Conservation (phyloP, 768 basidiomycete genomes). For the Filobasidium wieringae region DNA sequence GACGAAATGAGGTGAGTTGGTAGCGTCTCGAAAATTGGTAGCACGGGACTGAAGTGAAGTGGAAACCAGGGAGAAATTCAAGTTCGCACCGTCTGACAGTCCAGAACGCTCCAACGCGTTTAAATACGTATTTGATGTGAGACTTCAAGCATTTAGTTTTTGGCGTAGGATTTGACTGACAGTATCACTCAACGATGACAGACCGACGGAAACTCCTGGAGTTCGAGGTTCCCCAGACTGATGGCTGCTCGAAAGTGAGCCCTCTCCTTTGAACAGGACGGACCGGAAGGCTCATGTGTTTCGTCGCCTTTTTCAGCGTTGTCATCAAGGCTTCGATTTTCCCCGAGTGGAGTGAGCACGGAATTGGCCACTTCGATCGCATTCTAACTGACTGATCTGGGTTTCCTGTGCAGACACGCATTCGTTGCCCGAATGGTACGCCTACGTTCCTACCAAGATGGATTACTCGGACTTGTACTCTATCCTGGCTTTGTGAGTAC, state of each 20-base stretch:
- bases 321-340: slow-evolving; percentile 40
- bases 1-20: slow-evolving; percentile 33
- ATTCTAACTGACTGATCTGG: neutral
- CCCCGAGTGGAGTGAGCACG: slow-evolving; percentile 39
- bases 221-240: slow-evolving; percentile 38
- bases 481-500: slow-evolving; percentile 39
- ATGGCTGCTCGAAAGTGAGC: slow-evolving; percentile 39
- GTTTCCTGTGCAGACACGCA: slow-evolving; percentile 27
- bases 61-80: slow-evolving; percentile 25
- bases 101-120: slow-evolving; percentile 37
- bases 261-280: neutral
- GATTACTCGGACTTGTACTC: slow-evolving; percentile 40
- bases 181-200: neutral
- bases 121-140: slow-evolving; percentile 41
- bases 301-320: slow-evolving; percentile 20
- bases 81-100: slow-evolving; percentile 33
- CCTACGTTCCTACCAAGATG: slow-evolving; percentile 40
- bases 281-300: neutral
- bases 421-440: slow-evolving; percentile 38
- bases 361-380: neutral
- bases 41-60: neutral
- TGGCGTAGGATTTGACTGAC: neutral
- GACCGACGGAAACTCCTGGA: slow-evolving; percentile 41
- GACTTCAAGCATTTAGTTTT: slow-evolving; percentile 4
- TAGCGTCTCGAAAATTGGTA: too few species aligned